These are phyloP conservation scores for Stevia rebaudiana DNA, from an alignment of 140 eudicot genomes.

Conservation along the genomic window DNA sequence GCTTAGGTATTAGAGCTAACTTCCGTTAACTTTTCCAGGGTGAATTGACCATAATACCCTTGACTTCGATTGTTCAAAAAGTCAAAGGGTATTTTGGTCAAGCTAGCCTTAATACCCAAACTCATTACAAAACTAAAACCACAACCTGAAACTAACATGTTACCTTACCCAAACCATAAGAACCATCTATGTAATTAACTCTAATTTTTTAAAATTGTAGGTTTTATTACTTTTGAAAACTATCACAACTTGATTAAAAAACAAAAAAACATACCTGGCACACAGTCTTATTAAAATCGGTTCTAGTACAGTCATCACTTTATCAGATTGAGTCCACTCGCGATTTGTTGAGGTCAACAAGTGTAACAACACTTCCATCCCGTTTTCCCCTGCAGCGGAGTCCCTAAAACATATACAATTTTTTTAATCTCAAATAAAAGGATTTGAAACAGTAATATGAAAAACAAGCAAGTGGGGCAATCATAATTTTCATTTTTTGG, in stretches of 20 bases:
- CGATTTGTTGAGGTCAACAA: constrained; percentile 49
- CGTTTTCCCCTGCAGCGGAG: constrained; percentile 42
- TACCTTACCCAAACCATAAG: too few relatives aligned
- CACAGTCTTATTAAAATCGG: constrained; percentile 72
- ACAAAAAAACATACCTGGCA: constrained; percentile 50
- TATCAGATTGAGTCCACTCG: constrained; percentile 65
- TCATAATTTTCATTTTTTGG: neutral
- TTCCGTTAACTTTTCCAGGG: too few relatives aligned
- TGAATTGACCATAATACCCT: too few relatives aligned
- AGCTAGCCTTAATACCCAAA: too few relatives aligned
- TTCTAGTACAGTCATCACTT: constrained; percentile 33
- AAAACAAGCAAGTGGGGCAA: constrained; percentile 8
- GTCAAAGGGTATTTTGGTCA: too few relatives aligned
- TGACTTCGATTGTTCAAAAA: too few relatives aligned
- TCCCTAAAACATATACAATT: constrained; percentile 36
- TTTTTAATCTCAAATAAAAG: constrained; percentile 4
- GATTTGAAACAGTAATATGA: neutral
- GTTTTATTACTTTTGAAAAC: neutral
- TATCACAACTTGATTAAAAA: neutral
- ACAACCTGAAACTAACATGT: too few relatives aligned
- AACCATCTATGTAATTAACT: too few relatives aligned
- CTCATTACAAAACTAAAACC: too few relatives aligned
- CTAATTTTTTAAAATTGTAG: too few relatives aligned
- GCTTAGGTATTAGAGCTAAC: too few relatives aligned
- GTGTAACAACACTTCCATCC: constrained; percentile 60